phyloP scores from a whole-genome alignment of 768 basidiomycete species.

The Daedaleopsis nitida region DNA sequence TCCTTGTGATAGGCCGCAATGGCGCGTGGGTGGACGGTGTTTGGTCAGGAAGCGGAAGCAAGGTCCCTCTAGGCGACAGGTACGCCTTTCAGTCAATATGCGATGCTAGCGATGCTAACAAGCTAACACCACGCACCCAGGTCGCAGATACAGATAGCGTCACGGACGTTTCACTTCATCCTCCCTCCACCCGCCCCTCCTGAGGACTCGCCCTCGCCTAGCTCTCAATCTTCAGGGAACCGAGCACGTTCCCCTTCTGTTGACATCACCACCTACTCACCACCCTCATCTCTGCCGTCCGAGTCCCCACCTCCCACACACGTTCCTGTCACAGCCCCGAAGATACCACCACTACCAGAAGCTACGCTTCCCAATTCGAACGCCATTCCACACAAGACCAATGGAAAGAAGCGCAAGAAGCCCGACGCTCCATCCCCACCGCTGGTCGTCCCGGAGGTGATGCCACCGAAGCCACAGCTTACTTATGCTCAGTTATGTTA shows the following conservation, averaged over 20 bases:
- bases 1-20: constrained; percentile 93
- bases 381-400: constrained; percentile 37
- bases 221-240: constrained; percentile 68
- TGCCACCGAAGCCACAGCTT: constrained; percentile 85
- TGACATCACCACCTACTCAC: constrained; percentile 58
- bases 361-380: constrained; percentile 67
- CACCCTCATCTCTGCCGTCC: constrained; percentile 75
- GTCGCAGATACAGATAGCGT: constrained; percentile 96
- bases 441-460: constrained; percentile 66
- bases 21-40: constrained; percentile 98
- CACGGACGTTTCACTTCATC: constrained; percentile 95
- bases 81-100: constrained; percentile 34
- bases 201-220: constrained; percentile 81
- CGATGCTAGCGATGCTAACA: not conserved
- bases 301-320: constrained; percentile 67
- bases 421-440: constrained; percentile 38
- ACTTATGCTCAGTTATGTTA: constrained; percentile 94
- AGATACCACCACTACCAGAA: constrained; percentile 48
- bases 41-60: constrained; percentile 89
- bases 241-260: constrained; percentile 75
- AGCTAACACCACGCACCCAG: constrained; percentile 40
- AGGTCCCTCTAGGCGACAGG: constrained; percentile 86
- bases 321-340: constrained; percentile 45
- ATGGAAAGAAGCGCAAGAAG: constrained; percentile 77
- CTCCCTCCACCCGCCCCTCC: constrained; percentile 86